A percentile compares a stretch with the other conserved stretches of the same genome.
phyloP scores from a whole-genome alignment of 2,329 filamentous ascomycete species.

The Ophiostoma populinum region DNA sequence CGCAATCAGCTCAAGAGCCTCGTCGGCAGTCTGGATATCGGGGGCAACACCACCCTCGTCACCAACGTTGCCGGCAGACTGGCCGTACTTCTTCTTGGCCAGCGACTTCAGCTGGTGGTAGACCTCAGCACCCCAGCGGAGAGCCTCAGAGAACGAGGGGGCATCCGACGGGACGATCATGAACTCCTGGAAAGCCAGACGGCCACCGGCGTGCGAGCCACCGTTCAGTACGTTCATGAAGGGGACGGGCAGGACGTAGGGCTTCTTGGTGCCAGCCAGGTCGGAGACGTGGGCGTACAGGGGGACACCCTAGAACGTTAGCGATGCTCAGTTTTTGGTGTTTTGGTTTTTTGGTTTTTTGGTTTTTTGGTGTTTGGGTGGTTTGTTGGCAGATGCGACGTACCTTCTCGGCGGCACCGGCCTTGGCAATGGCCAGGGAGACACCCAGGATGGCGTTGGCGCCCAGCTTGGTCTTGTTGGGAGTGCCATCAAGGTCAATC shows the following conservation, averaged over 20 bases:
- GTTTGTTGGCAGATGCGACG: not conserved
- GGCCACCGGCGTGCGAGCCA: constrained; percentile 86
- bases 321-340: not conserved
- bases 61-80: constrained; percentile 96
- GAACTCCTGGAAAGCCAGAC: constrained; percentile 89
- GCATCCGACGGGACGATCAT: constrained; percentile 83
- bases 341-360: no score
- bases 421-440: constrained; percentile 71
- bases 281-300: constrained; percentile 80
- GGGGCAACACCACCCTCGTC: constrained; percentile 99
- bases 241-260: constrained; percentile 74
- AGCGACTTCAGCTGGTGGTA: constrained; percentile 96
- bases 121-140: constrained; percentile 92
- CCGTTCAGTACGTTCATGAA: constrained; percentile 93
- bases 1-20: constrained; percentile 92
- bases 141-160: constrained; percentile 82
- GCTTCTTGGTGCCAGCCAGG: constrained; percentile 79
- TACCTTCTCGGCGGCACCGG: constrained; percentile 73
- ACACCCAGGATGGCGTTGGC: constrained; percentile 83
- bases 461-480: constrained; percentile 77
- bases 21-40: constrained; percentile 91
- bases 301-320: constrained; percentile 43
- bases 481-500: constrained; percentile 66
- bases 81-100: constrained; percentile 98
- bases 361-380: not conserved